Base-by-base conservation (phyloP, 1,284 basidiomycete species). In the Singerocomus inundabilis region DNA sequence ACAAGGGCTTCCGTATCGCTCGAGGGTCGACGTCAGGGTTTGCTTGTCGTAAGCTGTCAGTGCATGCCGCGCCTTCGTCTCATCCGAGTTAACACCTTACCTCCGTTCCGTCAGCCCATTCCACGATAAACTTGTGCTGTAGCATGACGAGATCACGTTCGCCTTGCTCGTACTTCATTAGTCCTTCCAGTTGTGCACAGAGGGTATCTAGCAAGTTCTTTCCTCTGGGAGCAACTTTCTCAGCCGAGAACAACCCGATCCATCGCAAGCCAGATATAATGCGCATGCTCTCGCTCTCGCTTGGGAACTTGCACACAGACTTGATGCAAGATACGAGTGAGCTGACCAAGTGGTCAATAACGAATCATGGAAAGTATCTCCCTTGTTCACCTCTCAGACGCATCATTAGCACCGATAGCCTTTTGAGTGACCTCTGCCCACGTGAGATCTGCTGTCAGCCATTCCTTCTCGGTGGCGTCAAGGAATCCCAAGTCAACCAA, bases 91-190 rank as follows among this genome's bases (percentile, higher is more conserved):
- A 47, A 13, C 35, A 39, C 64, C 78, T 52, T 52, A 88, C 89
- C 69, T 79, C 75, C 43, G 74, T 80, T 46, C 94, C 93, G 65
- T 96, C 91, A 33, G 80, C 76, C 81, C 88, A 90, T 67, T 93
- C 82, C 40, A 97, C 85, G 61, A 91, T 74, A 67, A 98, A 97
- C 74, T 95, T 96, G 82, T 99, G 96, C 74, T 98, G 95, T 46
- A 99, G 83, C 84, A 98, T 92, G 59, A 99, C 92, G 58, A 98
- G 84, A 71, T 99, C 96, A 18, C 93, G 86, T 74, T 98, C 95
- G 55, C 92, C 92, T 41, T 80, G 74, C 56, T 85, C 88, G 74
- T 98, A 98, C 69, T 85, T 82, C 88, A 97, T 98, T 70, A 97
- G 82, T 57, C 77, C 80, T 77, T 99, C 95, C 45, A 99, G 82